phyloP scores from a whole-genome alignment of 192 early-diverging fungal genomes.

The Borealophlyctis nickersoniae region DNA sequence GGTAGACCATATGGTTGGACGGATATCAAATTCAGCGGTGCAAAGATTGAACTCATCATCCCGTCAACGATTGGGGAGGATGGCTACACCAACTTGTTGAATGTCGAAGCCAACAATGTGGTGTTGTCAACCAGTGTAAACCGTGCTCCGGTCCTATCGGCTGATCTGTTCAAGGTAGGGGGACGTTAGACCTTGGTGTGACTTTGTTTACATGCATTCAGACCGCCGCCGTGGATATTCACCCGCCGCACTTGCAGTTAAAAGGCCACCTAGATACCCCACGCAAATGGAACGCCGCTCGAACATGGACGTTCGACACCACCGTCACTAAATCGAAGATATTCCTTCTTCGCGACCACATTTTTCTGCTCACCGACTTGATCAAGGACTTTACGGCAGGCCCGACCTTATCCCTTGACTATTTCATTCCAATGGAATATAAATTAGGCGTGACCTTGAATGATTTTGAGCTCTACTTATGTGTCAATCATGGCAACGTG shows the following conservation, averaged over 20 bases:
- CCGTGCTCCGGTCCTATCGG: constrained; percentile 55
- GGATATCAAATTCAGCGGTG: constrained; percentile 57
- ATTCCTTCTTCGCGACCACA: constrained; percentile 72
- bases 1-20: constrained; percentile 70
- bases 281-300: constrained; percentile 65
- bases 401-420: constrained; percentile 35
- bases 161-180: constrained; percentile 49
- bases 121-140: constrained; percentile 65
- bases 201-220: too few relatives aligned
- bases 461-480: constrained; percentile 55
- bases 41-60: constrained; percentile 51
- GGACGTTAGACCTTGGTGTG: too few relatives aligned
- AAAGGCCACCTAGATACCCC: constrained; percentile 55
- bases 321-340: constrained; percentile 41
- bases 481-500: constrained; percentile 74
- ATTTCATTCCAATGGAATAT: constrained; percentile 72
- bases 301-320: constrained; percentile 66
- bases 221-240: too few relatives aligned
- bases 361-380: constrained; percentile 70
- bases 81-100: constrained; percentile 56
- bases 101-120: constrained; percentile 47
- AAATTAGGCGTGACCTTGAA: constrained; percentile 47
- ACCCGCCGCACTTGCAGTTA: constrained; percentile 57
- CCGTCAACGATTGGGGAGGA: constrained; percentile 51
- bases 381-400: constrained; percentile 64